Conservation (phyloP, 2,329 filamentous ascomycete species). For the Talaromyces sp. region DNA sequence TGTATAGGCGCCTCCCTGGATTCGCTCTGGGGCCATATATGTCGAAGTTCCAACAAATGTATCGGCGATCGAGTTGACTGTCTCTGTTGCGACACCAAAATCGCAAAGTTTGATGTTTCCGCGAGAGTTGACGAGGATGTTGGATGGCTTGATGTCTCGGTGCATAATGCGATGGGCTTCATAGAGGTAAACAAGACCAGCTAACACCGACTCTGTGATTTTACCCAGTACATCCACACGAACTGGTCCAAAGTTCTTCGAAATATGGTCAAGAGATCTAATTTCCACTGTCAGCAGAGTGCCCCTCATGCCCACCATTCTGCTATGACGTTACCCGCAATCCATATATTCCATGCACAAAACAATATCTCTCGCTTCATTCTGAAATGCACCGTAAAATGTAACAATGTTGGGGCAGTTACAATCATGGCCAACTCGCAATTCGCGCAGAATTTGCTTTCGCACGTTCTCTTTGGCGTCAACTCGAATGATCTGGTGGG, state of each 20-base stretch:
- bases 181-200: slow-evolving; percentile 92
- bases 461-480: slow-evolving; percentile 97
- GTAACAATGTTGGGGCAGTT: slow-evolving; percentile 96
- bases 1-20: slow-evolving; percentile 94
- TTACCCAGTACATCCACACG: slow-evolving; percentile 96
- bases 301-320: slow-evolving; percentile 8
- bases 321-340: slow-evolving; percentile 73
- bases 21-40: slow-evolving; percentile 98
- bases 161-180: slow-evolving; percentile 98
- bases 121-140: slow-evolving; percentile 91
- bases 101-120: slow-evolving; percentile 97
- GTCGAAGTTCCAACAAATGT: slow-evolving; percentile 98
- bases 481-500: slow-evolving; percentile 83
- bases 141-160: slow-evolving; percentile 97
- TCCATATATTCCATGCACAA: slow-evolving; percentile 99
- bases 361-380: slow-evolving; percentile 94
- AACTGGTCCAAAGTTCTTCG: slow-evolving; percentile 90
- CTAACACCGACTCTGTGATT: slow-evolving; percentile 93
- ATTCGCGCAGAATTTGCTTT: slow-evolving; percentile 93
- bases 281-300: slow-evolving; percentile 19
- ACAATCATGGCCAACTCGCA: slow-evolving; percentile 98
- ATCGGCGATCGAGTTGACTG: slow-evolving; percentile 96
- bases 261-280: slow-evolving; percentile 90
- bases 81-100: slow-evolving; percentile 96
- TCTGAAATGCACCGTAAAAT: slow-evolving; percentile 96